Base-by-base conservation (phyloP, 148 eudicot species). In the Euryodendron excelsum region DNA sequence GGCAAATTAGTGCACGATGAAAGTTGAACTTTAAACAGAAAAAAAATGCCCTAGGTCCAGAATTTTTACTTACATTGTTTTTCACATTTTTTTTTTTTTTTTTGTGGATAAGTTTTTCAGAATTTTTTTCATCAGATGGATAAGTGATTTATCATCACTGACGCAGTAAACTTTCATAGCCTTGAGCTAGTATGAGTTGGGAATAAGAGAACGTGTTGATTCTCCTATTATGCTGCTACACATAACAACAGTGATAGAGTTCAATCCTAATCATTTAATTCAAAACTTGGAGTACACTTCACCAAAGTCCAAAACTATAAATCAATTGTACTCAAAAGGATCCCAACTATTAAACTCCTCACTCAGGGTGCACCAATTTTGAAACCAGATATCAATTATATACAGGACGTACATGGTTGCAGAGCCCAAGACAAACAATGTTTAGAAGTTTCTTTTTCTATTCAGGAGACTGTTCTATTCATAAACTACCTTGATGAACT, bases 401-500 rank as follows among this genome's bases (percentile, higher is more conserved):
- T 21, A 50, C 52, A 72, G 10, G 28, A 33, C 31, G 18, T 33
- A 72, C 18, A 39, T 39, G 33, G 17, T 61, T 0, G 2, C 69
- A 39, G 41, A 69, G 52, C 27, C 25, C 53, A 4, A 28, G 44
- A 72, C 1, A 34, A 27, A 13, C 2, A 36, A 33, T 12, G 20
- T 39, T 31, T 48, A 17, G 15, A 13, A 14, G 4, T 18, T 50
- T 11, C 2, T n/a, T 31, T 45, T 52, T 27, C 2, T 13, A 50
- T 17, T 66, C 64, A 41, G 17, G 27, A 23, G n/a, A 9, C 64
- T 62, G 34, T 15, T 17, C 31, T 33, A 47, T 66, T 44, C 18
- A 11, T 48, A 39, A 39, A 58, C 17, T 89, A 95, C 99, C 82
- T 95, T 93, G 50, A 93, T 90, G 81, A 95, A 95, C 82, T 95